Base-by-base conservation (phyloP, 2,329 filamentous ascomycete species). In the Shiraia sp. region DNA sequence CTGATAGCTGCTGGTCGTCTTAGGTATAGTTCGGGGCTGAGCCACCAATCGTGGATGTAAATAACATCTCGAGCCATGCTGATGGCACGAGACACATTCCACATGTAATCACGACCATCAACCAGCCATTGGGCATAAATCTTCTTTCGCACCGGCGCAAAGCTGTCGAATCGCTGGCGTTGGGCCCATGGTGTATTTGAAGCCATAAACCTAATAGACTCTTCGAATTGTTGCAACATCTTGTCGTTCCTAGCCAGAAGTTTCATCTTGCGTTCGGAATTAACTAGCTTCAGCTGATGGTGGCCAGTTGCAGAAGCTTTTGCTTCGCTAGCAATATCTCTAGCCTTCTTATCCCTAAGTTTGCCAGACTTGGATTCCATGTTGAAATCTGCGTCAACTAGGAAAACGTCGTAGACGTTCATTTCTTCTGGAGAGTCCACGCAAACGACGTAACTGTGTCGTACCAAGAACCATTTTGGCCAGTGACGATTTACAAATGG, bases 31-130 rank as follows among this genome's bases (percentile, higher is more conserved):
- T 99, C 92, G 1, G 93, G 93, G 57, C 89, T 96, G 28, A 99
- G 74, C 93, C 93, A 99, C 93, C 93, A 99, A 69, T 97, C 93
- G 67, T 99, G 93, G 49, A 99, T 97, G 70, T 97, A 97, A 57
- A 99, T 92, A 48, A 97, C 92, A 72, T 97, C 93, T 60, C 89
- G 89, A 7, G 93, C 93, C 83, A 96, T 96, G 65, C 90, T 93
- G 60, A 99, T 95, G 10, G 93, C 93, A 51, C 92, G 83, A 9
- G 92, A 97, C 6, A 97, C 90, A 66, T 96, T 95, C 93, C 93
- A 99, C 92, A 97, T 97, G 75, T 97, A 95, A 67, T 99, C 93
- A 55, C 93, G 83, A 12, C 89, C 93, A 70, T 99, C 93, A 0
- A 99, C 92, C 7, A 99, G 80, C 91, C 92, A 97, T 63, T 96